Evolutionary conservation across 2,329 filamentous ascomycete genomes (phyloP), one percentile per base, ranked within the genome.

Genomic region (Tolypocladium sp.): DNA sequence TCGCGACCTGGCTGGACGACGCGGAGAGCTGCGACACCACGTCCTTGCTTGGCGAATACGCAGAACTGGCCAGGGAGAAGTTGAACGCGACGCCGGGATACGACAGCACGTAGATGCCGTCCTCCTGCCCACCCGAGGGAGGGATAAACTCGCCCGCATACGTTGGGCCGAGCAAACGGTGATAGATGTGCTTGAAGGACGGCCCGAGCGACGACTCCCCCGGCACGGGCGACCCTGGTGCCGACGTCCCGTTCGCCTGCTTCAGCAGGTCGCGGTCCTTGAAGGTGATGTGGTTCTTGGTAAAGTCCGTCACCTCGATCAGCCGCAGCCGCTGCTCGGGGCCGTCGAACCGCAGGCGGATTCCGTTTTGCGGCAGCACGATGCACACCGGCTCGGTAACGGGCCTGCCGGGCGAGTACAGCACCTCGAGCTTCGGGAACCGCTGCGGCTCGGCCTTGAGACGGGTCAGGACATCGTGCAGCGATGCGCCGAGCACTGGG

Each of bases 21-120:
- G 91, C 90, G 0, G 91, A 92, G 20, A 97, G 81, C 42, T 97
- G 76, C 0, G 91, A 88, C 37, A 97, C 92, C 62, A 96, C 92
- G 69, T 97, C 92, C 68, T 86, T 87, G 56, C 79, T 75, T 1
- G 87, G 82, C 4, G 89, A 90, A 79, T 91, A 97, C 27, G 86
- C 84, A 1, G 88, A 86, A 60, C 83, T 78, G 56, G 87, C 82
- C 37, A 97, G 78, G 0, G 91, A 86, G 64, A 99, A 99, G 42
- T 89, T 92, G 71, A 97, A 97, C 0, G 93, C 91, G 37, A 99
- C 86, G 0, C 94, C 94, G 1, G 93, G 92, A 74, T 97, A 99
- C 2, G 93, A 97, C 40, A 99, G 78, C 40, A 96, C 86, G 69
- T 97, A 99, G 27, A 85, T 89, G 20, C 92, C 92, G 20, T 79